These are phyloP conservation scores for Aspergillus quadricinctus DNA, from an alignment of 2,329 filamentous ascomycete genomes.

Conservation along the genomic window DNA sequence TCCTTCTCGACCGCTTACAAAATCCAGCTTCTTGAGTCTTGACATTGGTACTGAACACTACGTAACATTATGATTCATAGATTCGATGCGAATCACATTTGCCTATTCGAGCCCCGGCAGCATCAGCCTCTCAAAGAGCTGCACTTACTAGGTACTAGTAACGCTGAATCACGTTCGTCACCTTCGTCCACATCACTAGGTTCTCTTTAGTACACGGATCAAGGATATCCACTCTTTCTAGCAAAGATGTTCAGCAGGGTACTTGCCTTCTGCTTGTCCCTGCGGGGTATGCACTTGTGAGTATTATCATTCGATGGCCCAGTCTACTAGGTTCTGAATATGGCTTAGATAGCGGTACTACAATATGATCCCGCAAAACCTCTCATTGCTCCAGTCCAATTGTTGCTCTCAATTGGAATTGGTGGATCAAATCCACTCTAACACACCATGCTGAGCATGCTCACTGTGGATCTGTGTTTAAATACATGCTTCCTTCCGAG, in stretches of 20 bases:
- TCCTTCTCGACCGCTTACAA: neutral
- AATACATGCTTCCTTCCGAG: neutral
- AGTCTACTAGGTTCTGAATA: neutral
- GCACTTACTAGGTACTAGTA: neutral
- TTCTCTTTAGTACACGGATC: neutral
- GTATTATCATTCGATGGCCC: neutral
- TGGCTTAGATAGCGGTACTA: neutral
- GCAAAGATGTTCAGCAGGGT: neutral
- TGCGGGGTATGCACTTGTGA: neutral
- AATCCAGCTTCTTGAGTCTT: neutral
- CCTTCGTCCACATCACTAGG: neutral
- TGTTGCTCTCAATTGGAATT: neutral
- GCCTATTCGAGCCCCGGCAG: neutral
- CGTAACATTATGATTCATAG: neutral
- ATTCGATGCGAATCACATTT: neutral
- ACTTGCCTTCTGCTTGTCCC: neutral
- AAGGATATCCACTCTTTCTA: neutral
- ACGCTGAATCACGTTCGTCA: neutral
- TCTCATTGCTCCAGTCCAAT: neutral
- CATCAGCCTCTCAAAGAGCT: neutral
- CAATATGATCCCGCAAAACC: neutral
- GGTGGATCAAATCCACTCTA: neutral
- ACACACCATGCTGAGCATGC: neutral
- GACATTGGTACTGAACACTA: neutral
- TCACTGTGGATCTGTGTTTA: neutral